Evolutionary conservation across 306 rosid genomes (phyloP), one percentile per base, ranked within the genome.

Genomic region (Purshia tridentata): DNA sequence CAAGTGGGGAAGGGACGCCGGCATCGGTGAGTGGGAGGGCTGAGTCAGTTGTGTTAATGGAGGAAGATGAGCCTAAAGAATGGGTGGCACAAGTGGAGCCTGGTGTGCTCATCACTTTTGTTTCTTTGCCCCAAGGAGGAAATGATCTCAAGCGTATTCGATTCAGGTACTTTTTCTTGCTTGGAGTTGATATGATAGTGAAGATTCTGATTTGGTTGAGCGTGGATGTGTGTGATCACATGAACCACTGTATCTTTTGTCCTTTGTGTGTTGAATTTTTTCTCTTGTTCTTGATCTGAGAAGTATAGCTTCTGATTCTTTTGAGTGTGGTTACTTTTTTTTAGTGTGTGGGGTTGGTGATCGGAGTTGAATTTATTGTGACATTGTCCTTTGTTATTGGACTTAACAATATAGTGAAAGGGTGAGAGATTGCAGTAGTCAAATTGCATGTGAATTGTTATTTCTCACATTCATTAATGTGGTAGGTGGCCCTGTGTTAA

Each of bases 61-160:
- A 94, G 81, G 99, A 91, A 79, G 99, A 89, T 59, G 96, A 91
- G 80, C 93, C 98, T 0, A 94, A 90, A 81, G 97, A 94, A 64
- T 94, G 99, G 99, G 85, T 91, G 58, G 97, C 97, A 46, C 99
- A 94, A 62, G 97, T 94, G 65, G 99, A 94, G 78, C 99, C 99
- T 46, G 99, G 99, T 72, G 98, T 94, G 86, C 89, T 94, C 22
- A 94, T 94, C 71, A 94, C 99, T 20, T 94, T 94, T 79, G 91
- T 91, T 85, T 91, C 99, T 35, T 76, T 94, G 84, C 89, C 97
- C 47, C 87, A 83, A 63, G 99, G 98, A 70, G 99, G 99, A 60
- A 94, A 94, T 73, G 97, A 94, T 86, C 91, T 94, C 77, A 94
- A 94, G 86, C 67, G 96, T 51, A 94, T 94, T 73, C 90, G 99